These are phyloP conservation scores for Hepatocystis sp. DNA, from an alignment of 169 alveolate species.

Conservation along the genomic window DNA sequence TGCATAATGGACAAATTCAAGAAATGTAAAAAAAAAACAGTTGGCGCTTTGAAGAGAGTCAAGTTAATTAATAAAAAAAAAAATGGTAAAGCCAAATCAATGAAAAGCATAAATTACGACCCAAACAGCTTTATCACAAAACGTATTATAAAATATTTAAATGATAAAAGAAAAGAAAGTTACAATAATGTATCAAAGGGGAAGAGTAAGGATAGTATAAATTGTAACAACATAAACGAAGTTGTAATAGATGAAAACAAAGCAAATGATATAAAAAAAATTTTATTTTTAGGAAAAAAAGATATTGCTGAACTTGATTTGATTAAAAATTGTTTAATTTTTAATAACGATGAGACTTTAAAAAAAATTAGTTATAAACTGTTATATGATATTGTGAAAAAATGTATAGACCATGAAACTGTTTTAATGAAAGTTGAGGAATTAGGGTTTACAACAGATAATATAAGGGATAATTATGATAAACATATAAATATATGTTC, in stretches of 20 bases:
- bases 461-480: conserved; percentile 60
- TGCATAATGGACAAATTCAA: conserved; percentile 58
- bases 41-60: conserved; percentile 13
- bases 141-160: conserved; percentile 47
- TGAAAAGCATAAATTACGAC: not conserved
- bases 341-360: conserved; percentile 31
- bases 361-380: conserved; percentile 46
- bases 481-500: conserved; percentile 53
- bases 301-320: conserved; percentile 48
- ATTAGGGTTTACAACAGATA: conserved; percentile 70
- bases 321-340: conserved; percentile 36
- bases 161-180: conserved; percentile 30
- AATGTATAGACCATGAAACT: conserved; percentile 69
- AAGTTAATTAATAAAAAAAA: conserved; percentile 31
- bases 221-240: not conserved
- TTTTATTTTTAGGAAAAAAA: conserved; percentile 7
- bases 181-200: conserved; percentile 6
- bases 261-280: conserved; percentile 27
- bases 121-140: conserved; percentile 37
- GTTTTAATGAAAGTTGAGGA: conserved; percentile 74
- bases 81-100: not conserved
- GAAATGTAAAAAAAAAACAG: conserved; percentile 29
- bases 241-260: conserved; percentile 6
- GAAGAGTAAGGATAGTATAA: no score
- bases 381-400: conserved; percentile 58